Evolutionary conservation across 2,329 filamentous ascomycete species (phyloP).

Genomic region (Aspergillus unguis): DNA sequence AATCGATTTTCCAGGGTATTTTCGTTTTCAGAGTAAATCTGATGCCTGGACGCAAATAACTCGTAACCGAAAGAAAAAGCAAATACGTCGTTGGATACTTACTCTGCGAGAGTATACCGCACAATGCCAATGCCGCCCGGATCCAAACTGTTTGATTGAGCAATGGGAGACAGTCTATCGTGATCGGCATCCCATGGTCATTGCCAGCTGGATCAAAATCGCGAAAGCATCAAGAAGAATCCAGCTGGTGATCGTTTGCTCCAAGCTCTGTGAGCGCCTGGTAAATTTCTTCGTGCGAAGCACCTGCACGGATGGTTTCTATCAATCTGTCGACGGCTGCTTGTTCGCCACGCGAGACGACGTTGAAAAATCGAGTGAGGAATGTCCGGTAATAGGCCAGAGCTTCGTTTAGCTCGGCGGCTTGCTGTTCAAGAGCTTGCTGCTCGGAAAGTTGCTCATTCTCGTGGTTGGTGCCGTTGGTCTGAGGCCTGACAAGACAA

Average conservation of each 20-base stretch:
- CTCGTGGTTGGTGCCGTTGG: conserved; percentile 7
- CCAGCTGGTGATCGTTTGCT: background rate
- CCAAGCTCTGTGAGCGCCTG: conserved; percentile 16
- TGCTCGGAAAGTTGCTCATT: conserved; percentile 4
- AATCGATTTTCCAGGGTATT: too few relatives aligned
- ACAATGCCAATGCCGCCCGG: too few relatives aligned
- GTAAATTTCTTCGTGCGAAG: conserved; percentile 27
- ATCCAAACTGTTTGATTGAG: too few relatives aligned
- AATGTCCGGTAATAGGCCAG: conserved; percentile 25
- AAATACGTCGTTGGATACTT: background rate
- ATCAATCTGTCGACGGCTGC: conserved; percentile 24
- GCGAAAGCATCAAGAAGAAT: too few relatives aligned
- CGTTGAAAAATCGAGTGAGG: conserved; percentile 23
- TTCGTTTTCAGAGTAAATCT: background rate
- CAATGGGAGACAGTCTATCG: too few relatives aligned
- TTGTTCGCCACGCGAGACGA: conserved; percentile 24
- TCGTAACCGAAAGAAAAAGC: background rate
- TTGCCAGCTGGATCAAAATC: too few relatives aligned
- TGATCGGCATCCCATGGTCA: too few relatives aligned
- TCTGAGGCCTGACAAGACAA: conserved; percentile 5
- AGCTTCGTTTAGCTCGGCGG: conserved; percentile 4
- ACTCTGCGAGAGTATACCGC: background rate
- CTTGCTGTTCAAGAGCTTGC: background rate
- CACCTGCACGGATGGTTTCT: conserved; percentile 28
- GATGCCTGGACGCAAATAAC: background rate